Evolutionary conservation across 225 moss, liverwort and hornwort genomes (phyloP), one percentile per base, ranked within the genome.

Genomic region (Antitrichia curtipendula): DNA sequence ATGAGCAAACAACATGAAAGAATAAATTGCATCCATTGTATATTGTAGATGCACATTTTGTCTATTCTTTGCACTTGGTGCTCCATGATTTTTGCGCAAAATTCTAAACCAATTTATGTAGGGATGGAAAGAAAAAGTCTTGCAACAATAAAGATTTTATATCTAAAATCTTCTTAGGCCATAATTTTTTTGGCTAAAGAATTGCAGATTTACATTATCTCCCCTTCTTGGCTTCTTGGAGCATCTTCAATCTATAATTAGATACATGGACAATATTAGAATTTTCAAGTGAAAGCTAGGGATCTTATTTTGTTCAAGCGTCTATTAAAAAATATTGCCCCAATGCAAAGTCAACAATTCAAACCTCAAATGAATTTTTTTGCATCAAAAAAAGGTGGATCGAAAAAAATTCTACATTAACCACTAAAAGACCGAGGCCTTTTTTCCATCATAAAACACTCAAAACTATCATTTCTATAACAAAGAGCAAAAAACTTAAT

Each of bases 201-300:
- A 66, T 20, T 66, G n/a, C 6, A 66, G 1, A 66, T 66, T 6
- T 36, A 65, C 10, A 36, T 65, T n/a, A 20, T 5, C 11, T 6
- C n/a, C 16, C 18, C 1, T 34, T 18, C 7, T 2, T 3, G 1
- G 0, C 12, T 4, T 38, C n/a, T 66, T 36, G 5, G 5, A 66
- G 12, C 22, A 66, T 23, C 11, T 7, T 38, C 2, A 68, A 3
- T 38, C 23, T 3, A 38, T 4, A 0, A 13, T n/a, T 21, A 68
- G 1, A 68, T 1, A 12, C 3, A 23, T 23, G 2, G 2, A 68
- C 6, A 68, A 3, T 22, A 23, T 1, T 23, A 0, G 7, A 40
- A 68, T 68, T 68, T n/a, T 40, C 8, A 68, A 68, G 7, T 38
- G 0, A 13, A 0, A 7, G 2, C 7, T 2, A 1, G 0, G 1